Percentiles rank a stretch among this genome's conserved stretches.
Evolutionary conservation across 371 early-diverging fungal species (phyloP).

Genomic region (Mortierella sp.): DNA sequence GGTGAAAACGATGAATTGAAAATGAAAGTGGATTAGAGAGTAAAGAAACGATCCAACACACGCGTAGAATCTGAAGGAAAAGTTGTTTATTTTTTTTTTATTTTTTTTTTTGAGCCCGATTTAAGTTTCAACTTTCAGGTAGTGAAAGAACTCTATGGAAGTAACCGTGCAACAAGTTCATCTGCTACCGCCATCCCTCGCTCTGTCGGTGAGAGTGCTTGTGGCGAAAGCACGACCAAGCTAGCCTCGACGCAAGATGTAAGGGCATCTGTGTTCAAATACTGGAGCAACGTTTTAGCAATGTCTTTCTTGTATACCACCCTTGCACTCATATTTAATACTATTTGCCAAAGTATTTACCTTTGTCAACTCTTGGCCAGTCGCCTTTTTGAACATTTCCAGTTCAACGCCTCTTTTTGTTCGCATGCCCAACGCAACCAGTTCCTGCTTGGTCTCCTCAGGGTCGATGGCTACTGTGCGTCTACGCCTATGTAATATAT

Average conservation of each 20-base stretch:
- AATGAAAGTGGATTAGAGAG: no score
- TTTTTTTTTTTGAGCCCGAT: no score
- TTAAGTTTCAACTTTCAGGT: no score
- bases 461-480: slow-evolving; percentile 35
- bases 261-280: slow-evolving; percentile 30
- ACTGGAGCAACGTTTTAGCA: slow-evolving; percentile 13
- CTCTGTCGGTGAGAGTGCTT: slow-evolving; percentile 53
- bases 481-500: slow-evolving; percentile 35
- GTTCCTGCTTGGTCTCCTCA: slow-evolving; percentile 63
- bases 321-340: background rate
- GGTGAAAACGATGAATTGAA: no score
- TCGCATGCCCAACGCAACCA: slow-evolving; percentile 79
- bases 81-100: no score
- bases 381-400: slow-evolving; percentile 41
- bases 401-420: slow-evolving; percentile 71
- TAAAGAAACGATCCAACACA: no score
- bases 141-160: slow-evolving; percentile 17
- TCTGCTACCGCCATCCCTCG: slow-evolving; percentile 60
- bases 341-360: background rate
- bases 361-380: slow-evolving; percentile 31
- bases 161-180: slow-evolving; percentile 42
- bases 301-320: background rate
- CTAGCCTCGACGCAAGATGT: slow-evolving; percentile 31
- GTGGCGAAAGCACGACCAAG: slow-evolving; percentile 17
- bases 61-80: no score